Base-by-base conservation (phyloP, 805 yeast genomes). In the Kazachstania africana region DNA sequence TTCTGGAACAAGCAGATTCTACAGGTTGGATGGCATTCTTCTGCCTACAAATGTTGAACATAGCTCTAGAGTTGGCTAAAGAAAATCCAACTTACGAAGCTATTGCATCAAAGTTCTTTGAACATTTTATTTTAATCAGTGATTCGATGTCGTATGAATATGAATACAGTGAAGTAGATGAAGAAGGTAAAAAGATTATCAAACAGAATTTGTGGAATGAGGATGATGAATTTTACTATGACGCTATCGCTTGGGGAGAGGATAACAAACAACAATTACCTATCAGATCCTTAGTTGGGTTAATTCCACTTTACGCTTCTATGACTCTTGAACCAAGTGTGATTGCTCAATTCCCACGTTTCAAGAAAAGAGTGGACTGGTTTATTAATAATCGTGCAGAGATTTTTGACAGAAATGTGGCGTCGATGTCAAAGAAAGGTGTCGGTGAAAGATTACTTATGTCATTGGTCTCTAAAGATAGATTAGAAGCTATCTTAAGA, bases 1-100 rank as follows among this genome's bases (percentile, higher is more conserved):
- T 69, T 24, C 65, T 85, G 39, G 93, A 84, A 53, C 96, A 85
- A 58, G 94, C 95, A 0, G 96, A 85, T 58, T 81, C 94, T 12
- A 87, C 96, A 6, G 95, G 95, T 22, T 85, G 96, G 96, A 82
- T 85, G 91, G 95, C 95, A 0, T 85, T 88, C 63, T 85, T 78
- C 61, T 72, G 79, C 22, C 63, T 87, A 46, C 87, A 81, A 51
- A 84, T 85, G 95, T 69, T 87, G 58, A 87, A 83, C 55, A 87
- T 87, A 52, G 87, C 95, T 0, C 66, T 85, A 40, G 95, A 87
- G 56, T 68, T 85, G 45, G 88, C 95, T 14, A 84, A 80, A 53
- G 74, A 78, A 28, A 75, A 83, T 42, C 75, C 82, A 1, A 91
- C 81, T 12, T 87, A 87, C 59, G 95, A 85, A 59, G 88, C 84